Conservation (phyloP, 345 rosid genomes). For the Salix koriyanagi region DNA sequence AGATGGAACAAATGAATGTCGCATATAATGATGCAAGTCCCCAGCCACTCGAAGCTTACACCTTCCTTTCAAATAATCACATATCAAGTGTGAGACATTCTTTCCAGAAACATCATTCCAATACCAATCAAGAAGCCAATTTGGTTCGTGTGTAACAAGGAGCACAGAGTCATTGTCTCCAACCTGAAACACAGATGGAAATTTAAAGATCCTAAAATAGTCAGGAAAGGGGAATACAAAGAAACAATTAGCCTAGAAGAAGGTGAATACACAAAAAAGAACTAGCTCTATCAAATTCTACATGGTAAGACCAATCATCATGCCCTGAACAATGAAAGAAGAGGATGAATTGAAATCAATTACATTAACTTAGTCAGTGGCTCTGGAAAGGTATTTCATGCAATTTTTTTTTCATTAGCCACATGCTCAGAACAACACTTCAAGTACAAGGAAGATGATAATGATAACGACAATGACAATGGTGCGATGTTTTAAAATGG, state of each 20-base stretch:
- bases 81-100: constrained; percentile 74
- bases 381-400: background rate
- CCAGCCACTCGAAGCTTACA: constrained; percentile 95
- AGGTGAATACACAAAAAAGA: background rate
- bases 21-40: constrained; percentile 98
- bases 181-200: constrained; percentile 41
- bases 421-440: background rate
- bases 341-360: background rate
- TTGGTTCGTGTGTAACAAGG: constrained; percentile 90
- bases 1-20: constrained; percentile 76
- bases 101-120: constrained; percentile 72
- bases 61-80: constrained; percentile 79
- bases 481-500: background rate
- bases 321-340: background rate
- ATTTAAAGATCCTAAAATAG: background rate
- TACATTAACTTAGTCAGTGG: background rate
- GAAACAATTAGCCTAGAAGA: background rate
- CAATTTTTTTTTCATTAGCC: background rate
- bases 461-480: background rate
- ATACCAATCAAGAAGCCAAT: constrained; percentile 98
- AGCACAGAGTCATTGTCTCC: constrained; percentile 72
- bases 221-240: background rate
- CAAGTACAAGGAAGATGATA: background rate
- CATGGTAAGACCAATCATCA: background rate
- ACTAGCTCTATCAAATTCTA: background rate